Percentiles rank a stretch among this genome's conserved stretches.
Evolutionary conservation across 2,329 filamentous ascomycete genomes (phyloP).

Genomic region (Fusarium albidum): DNA sequence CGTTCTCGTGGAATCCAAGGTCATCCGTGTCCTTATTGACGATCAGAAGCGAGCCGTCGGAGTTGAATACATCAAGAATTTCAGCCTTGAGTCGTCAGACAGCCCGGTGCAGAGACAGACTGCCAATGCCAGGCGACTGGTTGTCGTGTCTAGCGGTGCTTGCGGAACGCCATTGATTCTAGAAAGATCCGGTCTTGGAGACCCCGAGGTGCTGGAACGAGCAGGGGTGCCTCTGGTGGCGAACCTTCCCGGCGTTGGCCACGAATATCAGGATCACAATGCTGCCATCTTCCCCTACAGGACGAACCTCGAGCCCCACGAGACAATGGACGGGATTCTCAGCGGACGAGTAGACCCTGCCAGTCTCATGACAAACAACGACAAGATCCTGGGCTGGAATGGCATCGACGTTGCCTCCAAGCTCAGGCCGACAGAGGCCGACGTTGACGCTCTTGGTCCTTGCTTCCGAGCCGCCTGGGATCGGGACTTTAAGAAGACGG

Average conservation of each 20-base stretch:
- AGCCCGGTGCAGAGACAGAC: too few relatives aligned
- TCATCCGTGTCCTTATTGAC: too few relatives aligned
- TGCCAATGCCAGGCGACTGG: too few relatives aligned
- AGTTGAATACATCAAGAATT: too few relatives aligned
- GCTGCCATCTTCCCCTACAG: slow-evolving; percentile 60
- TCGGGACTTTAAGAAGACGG: slow-evolving; percentile 55
- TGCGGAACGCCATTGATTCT: too few relatives aligned
- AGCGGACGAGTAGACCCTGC: slow-evolving; percentile 49
- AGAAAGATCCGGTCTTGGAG: too few relatives aligned
- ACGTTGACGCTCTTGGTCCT: slow-evolving; percentile 60
- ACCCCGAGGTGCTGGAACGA: too few relatives aligned
- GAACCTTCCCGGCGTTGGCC: slow-evolving; percentile 60
- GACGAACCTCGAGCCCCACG: slow-evolving; percentile 38
- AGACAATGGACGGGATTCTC: slow-evolving; percentile 60
- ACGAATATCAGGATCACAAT: slow-evolving; percentile 63
- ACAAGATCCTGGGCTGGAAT: slow-evolving; percentile 65
- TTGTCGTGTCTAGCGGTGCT: too few relatives aligned
- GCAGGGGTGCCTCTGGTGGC: slow-evolving; percentile 50
- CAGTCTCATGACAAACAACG: slow-evolving; percentile 55
- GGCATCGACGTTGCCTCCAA: slow-evolving; percentile 64
- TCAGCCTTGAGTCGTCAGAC: too few relatives aligned
- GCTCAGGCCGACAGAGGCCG: slow-evolving; percentile 60
- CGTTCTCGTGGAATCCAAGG: slow-evolving; percentile 49
- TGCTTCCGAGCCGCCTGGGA: slow-evolving; percentile 64
- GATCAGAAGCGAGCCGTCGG: too few relatives aligned